Evolutionary conservation across 768 basidiomycete genomes (phyloP).

Genomic region (Leccinum subtestaceum): DNA sequence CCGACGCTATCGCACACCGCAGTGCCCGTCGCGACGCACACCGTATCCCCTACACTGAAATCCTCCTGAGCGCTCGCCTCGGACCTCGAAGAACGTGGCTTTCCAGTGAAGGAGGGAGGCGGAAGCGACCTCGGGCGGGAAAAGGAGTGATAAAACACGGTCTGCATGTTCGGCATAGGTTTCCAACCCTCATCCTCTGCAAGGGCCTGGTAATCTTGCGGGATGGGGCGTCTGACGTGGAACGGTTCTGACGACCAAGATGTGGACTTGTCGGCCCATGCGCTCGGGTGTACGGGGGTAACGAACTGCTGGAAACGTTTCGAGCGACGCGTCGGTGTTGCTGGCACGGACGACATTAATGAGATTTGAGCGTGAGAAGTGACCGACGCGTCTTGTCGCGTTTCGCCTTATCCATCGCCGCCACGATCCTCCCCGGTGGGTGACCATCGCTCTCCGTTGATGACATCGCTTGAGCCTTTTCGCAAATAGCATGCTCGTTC

Average conservation of each 20-base stretch:
- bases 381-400: neutral
- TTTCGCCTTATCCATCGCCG: neutral
- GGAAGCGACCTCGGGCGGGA: constrained; percentile 16
- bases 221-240: constrained; percentile 19
- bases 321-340: constrained; percentile 36
- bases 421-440: constrained; percentile 14
- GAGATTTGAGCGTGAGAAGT: neutral
- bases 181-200: constrained; percentile 29
- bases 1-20: constrained; percentile 57
- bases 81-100: constrained; percentile 9
- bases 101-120: constrained; percentile 19
- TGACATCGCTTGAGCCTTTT: neutral
- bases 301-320: constrained; percentile 36
- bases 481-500: constrained; percentile 62
- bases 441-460: constrained; percentile 5
- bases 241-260: constrained; percentile 28
- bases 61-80: constrained; percentile 19
- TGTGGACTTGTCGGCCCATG: constrained; percentile 27
- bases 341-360: constrained; percentile 11
- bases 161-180: constrained; percentile 17
- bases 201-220: constrained; percentile 28
- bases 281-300: constrained; percentile 24
- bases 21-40: constrained; percentile 50
- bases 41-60: constrained; percentile 64
- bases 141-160: constrained; percentile 31